These are phyloP conservation scores for Malbranchea cinnamomea DNA, from an alignment of 2,329 filamentous ascomycete species.

Conservation along the genomic window DNA sequence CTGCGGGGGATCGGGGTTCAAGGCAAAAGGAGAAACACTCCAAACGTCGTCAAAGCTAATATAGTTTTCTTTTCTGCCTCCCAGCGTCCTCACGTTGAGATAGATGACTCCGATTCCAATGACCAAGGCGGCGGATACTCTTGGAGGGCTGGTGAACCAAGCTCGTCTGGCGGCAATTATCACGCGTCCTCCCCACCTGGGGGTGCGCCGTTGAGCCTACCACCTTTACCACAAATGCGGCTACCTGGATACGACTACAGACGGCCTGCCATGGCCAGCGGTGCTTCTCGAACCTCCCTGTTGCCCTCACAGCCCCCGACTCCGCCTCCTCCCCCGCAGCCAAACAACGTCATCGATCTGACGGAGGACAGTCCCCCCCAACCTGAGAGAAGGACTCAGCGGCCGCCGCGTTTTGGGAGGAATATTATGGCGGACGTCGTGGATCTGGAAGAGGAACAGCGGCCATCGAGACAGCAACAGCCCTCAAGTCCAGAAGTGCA, in stretches of 20 bases:
- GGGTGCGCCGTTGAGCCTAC: too few relatives aligned
- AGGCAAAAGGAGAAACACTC: too few relatives aligned
- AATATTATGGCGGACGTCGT: conserved; percentile 25
- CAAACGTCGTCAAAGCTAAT: conserved; percentile 8
- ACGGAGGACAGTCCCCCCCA: conserved; percentile 22
- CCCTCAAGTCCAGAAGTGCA: conserved; percentile 35
- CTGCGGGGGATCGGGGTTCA: too few relatives aligned
- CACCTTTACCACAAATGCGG: conserved; percentile 21
- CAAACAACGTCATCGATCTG: conserved; percentile 30
- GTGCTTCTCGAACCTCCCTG: conserved; percentile 24
- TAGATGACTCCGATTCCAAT: conserved; percentile 18
- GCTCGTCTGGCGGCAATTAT: not conserved
- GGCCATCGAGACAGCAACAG: conserved; percentile 9
- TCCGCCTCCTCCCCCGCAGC: conserved; percentile 11
- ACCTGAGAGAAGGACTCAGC: conserved; percentile 7
- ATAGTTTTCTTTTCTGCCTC: conserved; percentile 10
- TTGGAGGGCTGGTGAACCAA: conserved; percentile 2
- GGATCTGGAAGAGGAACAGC: conserved; percentile 25
- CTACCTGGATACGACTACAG: conserved; percentile 38
- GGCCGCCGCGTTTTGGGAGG: conserved; percentile 20
- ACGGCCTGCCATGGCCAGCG: conserved; percentile 33
- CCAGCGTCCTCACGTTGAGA: conserved; percentile 23
- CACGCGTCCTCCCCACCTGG: too few relatives aligned
- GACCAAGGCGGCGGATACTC: conserved; percentile 12
- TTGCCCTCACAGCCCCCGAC: conserved; percentile 17